Conservation (phyloP, 139 green algal species). For the Picochlorum sp. region DNA sequence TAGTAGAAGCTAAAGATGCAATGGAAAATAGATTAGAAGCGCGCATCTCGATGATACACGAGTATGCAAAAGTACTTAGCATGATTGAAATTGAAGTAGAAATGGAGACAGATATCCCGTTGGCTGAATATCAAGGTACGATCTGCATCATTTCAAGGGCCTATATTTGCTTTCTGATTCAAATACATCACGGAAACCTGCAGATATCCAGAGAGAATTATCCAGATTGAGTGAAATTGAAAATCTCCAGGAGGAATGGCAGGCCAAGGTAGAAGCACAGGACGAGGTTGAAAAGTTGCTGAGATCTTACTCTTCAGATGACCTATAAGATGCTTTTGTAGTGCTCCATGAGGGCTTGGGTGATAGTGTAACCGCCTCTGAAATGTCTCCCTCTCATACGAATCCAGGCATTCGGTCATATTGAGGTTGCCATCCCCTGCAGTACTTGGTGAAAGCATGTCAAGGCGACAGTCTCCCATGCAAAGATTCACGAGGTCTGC, state of each 20-base stretch:
- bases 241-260: conserved; percentile 63
- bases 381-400: background rate
- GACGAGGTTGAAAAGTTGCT: conserved; percentile 59
- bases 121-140: conserved; percentile 32
- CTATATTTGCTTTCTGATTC: background rate
- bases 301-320: background rate
- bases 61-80: conserved; percentile 61
- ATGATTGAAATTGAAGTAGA: conserved; percentile 92
- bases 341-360: background rate
- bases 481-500: too few relatives aligned
- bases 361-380: background rate
- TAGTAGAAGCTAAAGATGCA: conserved; percentile 39
- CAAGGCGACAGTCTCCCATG: too few relatives aligned
- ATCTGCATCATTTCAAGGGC: background rate
- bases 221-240: conserved; percentile 68
- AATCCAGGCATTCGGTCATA: too few relatives aligned
- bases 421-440: too few relatives aligned
- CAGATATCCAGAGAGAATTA: conserved; percentile 68
- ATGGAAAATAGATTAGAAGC: conserved; percentile 58
- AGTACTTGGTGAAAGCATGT: too few relatives aligned
- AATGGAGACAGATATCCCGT: conserved; percentile 65
- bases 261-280: conserved; percentile 60
- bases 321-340: background rate
- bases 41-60: conserved; percentile 64
- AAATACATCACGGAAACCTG: conserved; percentile 9